phyloP scores from a whole-genome alignment of 495 filamentous ascomycete genomes.

The Hypomontagnella submonticulosa region DNA sequence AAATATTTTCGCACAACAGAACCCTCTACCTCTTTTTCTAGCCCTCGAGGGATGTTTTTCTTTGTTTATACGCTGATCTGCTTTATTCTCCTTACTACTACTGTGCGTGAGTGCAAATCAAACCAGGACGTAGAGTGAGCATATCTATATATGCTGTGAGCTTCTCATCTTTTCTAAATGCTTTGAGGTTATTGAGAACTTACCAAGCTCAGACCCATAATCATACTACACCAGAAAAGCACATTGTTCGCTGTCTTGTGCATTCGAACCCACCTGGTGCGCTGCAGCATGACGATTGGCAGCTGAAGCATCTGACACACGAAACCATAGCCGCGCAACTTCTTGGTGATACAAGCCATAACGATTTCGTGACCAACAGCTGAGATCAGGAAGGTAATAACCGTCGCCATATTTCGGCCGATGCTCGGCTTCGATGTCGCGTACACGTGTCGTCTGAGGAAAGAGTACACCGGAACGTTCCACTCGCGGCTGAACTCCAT shows the following conservation, averaged over 20 bases:
- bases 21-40: neutral
- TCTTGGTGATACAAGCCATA: constrained; percentile 98
- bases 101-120: constrained; percentile 31
- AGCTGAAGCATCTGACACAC: constrained; percentile 95
- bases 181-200: constrained; percentile 48
- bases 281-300: constrained; percentile 91
- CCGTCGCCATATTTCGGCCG: constrained; percentile 80
- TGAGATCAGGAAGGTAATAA: constrained; percentile 92
- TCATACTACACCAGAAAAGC: constrained; percentile 96
- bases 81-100: neutral
- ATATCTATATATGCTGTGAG: constrained; percentile 58
- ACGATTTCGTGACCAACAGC: constrained; percentile 93
- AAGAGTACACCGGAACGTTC: constrained; percentile 99
- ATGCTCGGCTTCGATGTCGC: constrained; percentile 78
- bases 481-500: constrained; percentile 97
- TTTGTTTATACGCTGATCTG: neutral
- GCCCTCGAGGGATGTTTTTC: neutral
- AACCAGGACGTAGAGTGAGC: constrained; percentile 64
- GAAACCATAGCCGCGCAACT: constrained; percentile 93
- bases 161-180: neutral
- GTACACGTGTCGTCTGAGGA: constrained; percentile 95
- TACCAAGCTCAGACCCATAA: constrained; percentile 87
- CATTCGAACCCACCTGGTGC: constrained; percentile 77
- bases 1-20: constrained; percentile 9
- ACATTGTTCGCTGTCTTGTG: constrained; percentile 87